Evolutionary conservation across 192 early-diverging fungal species (phyloP).

Genomic region (Lunasporangiospora selenospora): DNA sequence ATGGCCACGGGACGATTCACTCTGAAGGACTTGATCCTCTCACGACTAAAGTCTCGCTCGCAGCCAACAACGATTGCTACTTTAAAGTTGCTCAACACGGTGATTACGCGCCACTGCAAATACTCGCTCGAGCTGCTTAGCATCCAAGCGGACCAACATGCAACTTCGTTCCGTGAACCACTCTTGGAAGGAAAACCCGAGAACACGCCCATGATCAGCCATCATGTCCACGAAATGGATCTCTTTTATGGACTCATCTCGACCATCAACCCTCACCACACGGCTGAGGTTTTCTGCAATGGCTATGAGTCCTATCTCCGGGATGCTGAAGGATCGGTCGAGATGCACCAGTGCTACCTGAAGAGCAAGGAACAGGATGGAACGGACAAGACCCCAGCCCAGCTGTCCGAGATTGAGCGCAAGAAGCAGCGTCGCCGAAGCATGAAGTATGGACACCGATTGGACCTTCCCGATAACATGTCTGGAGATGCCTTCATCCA

Average conservation of each 20-base stretch:
- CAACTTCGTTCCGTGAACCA: slow-evolving; percentile 48
- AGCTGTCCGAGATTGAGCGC: slow-evolving; percentile 36
- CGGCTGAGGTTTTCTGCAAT: slow-evolving; percentile 57
- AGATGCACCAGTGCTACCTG: slow-evolving; percentile 58
- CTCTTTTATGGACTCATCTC: slow-evolving; percentile 64
- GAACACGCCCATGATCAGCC: slow-evolving; percentile 53
- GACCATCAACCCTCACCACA: slow-evolving; percentile 57
- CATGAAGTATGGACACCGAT: slow-evolving; percentile 58
- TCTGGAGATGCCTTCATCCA: slow-evolving; percentile 25
- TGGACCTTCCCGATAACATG: slow-evolving; percentile 42
- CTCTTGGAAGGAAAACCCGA: slow-evolving; percentile 4
- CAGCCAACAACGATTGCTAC: slow-evolving; percentile 86
- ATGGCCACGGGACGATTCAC: slow-evolving; percentile 66
- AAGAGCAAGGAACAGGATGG: slow-evolving; percentile 42
- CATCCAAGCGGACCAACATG: slow-evolving; percentile 65
- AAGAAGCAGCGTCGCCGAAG: slow-evolving; percentile 53
- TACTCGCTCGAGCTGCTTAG: slow-evolving; percentile 79
- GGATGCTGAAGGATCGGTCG: slow-evolving; percentile 57
- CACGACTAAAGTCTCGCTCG: slow-evolving; percentile 87
- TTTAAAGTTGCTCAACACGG: slow-evolving; percentile 76
- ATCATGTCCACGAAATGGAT: slow-evolving; percentile 64
- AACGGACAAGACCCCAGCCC: slow-evolving; percentile 16
- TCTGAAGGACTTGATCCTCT: slow-evolving; percentile 83
- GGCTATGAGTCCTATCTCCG: slow-evolving; percentile 64
- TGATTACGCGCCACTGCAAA: slow-evolving; percentile 79